Evolutionary conservation across 2,329 filamentous ascomycete species (phyloP).

Genomic region (Elsinoe arachidis): DNA sequence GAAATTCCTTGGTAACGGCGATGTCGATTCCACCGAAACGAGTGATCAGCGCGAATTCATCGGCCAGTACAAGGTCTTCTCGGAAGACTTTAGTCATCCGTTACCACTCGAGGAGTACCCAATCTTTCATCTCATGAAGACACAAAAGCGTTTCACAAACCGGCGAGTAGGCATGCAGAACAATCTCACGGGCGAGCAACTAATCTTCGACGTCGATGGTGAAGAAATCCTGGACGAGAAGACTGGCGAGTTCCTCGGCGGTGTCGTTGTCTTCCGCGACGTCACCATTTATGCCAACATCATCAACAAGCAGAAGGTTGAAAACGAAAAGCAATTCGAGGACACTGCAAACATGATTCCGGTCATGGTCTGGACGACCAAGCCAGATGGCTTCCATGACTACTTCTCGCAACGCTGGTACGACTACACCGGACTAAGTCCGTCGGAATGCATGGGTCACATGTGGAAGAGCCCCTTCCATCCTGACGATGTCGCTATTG

Average conservation of each 20-base stretch:
- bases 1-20: constrained; percentile 30
- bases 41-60: constrained; percentile 46
- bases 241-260: constrained; percentile 64
- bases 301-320: constrained; percentile 59
- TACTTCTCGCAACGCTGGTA: constrained; percentile 75
- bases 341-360: constrained; percentile 60
- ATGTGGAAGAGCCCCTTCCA: constrained; percentile 58
- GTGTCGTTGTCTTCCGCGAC: constrained; percentile 62
- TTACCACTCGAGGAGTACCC: constrained; percentile 56
- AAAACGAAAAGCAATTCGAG: constrained; percentile 66
- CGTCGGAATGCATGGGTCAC: constrained; percentile 54
- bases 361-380: constrained; percentile 61
- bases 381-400: constrained; percentile 56
- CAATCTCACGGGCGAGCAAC: constrained; percentile 41
- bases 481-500: constrained; percentile 56
- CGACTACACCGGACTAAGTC: constrained; percentile 61
- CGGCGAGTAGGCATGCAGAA: constrained; percentile 57
- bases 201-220: constrained; percentile 58
- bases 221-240: constrained; percentile 58
- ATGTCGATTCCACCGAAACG: constrained; percentile 29
- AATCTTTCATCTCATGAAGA: constrained; percentile 55
- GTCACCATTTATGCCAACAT: constrained; percentile 61
- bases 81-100: constrained; percentile 54
- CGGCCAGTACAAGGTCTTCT: constrained; percentile 52
- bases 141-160: constrained; percentile 50